Base-by-base conservation (phyloP, 495 filamentous ascomycete species). In the Annulohypoxylon bovei region DNA sequence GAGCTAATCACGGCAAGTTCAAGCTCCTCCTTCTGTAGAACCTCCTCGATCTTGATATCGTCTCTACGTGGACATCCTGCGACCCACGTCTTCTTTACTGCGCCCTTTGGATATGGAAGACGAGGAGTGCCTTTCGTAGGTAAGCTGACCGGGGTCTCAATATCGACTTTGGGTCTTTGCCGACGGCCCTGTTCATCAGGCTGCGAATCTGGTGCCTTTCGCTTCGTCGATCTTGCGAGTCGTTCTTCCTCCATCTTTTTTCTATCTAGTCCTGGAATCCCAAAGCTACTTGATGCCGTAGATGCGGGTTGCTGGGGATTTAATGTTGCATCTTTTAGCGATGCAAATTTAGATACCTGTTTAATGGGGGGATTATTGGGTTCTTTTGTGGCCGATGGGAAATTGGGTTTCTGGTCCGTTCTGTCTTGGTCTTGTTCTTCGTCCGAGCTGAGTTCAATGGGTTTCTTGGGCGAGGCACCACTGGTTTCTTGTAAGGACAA, bases 41-140 rank as follows among this genome's bases (percentile, higher is more conserved):
- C 89, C 73, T 98, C 95, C 75, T 97, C 93, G 40, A 99, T 88
- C 70, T 89, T 96, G 72, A 98, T 93, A 60, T 97, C 93, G 46
- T 94, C 83, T 0, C 70, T 75, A 27, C 92, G 82, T 0, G 80
- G 76, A 44, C 83, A 83, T 4, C 88, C 86, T 23, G 80, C 77
- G 0, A 84, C 87, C 87, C 90, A 93, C 0, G 95, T 99, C 76
- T 91, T 94, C 78, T 92, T 98, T 22, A 98, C 88, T 0, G 84
- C 81, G 9, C 95, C 95, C 1, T 81, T 72, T 0, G 91, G 92
- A 75, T 88, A 97, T 14, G 87, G 85, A 5, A 91, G 65, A 20
- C 28, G 42, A 22, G 56, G 27, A 5, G 65, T 56, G 68, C 20
- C 32, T 9, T 39, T 37, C 27, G 61, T 60, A 39, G 47, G 22